Evolutionary conservation across 441 rosid species (phyloP).

Genomic region (Eutrema salsugineum): DNA sequence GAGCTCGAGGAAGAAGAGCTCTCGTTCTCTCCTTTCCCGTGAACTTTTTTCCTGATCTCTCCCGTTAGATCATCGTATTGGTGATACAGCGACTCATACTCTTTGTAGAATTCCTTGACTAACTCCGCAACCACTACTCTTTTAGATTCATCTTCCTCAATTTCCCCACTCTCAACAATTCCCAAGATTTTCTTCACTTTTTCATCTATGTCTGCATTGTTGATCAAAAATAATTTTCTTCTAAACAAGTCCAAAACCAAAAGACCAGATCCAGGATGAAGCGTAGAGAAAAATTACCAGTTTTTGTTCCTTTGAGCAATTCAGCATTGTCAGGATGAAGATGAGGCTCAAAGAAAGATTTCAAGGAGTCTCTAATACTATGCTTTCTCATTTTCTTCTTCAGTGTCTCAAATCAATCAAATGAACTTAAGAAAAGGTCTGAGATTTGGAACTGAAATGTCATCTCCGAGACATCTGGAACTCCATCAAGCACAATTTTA

Average conservation of each 20-base stretch:
- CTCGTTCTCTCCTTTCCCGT: slow-evolving; percentile 43
- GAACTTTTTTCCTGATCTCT: slow-evolving; percentile 59
- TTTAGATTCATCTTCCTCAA: slow-evolving; percentile 52
- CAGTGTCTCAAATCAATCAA: slow-evolving; percentile 24
- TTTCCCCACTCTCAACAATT: slow-evolving; percentile 55
- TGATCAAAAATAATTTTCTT: not conserved
- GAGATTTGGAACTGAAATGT: slow-evolving; percentile 28
- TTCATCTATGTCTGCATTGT: slow-evolving; percentile 70
- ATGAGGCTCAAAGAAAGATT: slow-evolving; percentile 71
- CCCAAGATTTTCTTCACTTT: slow-evolving; percentile 67
- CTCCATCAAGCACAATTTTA: slow-evolving; percentile 6
- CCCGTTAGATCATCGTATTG: slow-evolving; percentile 75
- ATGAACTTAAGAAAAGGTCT: slow-evolving; percentile 15
- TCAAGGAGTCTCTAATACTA: slow-evolving; percentile 55
- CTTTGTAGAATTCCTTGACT: slow-evolving; percentile 65
- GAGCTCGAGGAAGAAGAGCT: slow-evolving; percentile 74
- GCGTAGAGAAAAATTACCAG: slow-evolving; percentile 41
- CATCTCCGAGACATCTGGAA: slow-evolving; percentile 5
- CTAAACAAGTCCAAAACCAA: not conserved
- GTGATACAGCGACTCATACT: slow-evolving; percentile 63
- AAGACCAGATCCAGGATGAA: not conserved
- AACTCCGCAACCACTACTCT: slow-evolving; percentile 55
- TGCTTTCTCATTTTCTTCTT: slow-evolving; percentile 55
- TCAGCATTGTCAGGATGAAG: slow-evolving; percentile 68
- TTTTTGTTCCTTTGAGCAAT: slow-evolving; percentile 69